Percentiles rank a stretch among this genome's conserved stretches.
These are phyloP conservation scores for Candida qinlingensis DNA, from an alignment of 805 yeast genomes.

Conservation along the genomic window DNA sequence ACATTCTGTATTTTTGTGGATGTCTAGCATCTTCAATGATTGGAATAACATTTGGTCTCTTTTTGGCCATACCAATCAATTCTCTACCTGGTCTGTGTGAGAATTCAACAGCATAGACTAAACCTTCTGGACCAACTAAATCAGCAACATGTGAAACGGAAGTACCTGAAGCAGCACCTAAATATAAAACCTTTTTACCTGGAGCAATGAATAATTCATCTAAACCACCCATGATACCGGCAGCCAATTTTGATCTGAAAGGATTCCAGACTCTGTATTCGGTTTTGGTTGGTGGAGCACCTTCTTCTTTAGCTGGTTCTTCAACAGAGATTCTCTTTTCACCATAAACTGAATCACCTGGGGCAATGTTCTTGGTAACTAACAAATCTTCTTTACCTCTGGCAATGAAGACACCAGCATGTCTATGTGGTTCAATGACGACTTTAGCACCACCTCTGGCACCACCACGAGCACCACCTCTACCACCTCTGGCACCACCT, in stretches of 20 bases:
- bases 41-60: constrained; percentile 98
- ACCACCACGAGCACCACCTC: constrained; percentile 77
- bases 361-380: constrained; percentile 94
- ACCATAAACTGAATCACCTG: constrained; percentile 98
- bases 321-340: constrained; percentile 94
- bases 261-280: constrained; percentile 99
- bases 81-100: constrained; percentile 99
- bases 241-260: constrained; percentile 98
- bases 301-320: constrained; percentile 86
- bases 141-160: constrained; percentile 98
- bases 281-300: constrained; percentile 84
- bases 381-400: constrained; percentile 99
- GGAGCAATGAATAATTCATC: constrained; percentile 97
- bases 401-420: constrained; percentile 98
- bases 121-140: constrained; percentile 98
- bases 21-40: constrained; percentile 99
- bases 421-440: constrained; percentile 97
- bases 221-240: constrained; percentile 99
- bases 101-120: constrained; percentile 98
- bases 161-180: constrained; percentile 99
- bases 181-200: constrained; percentile 93
- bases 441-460: constrained; percentile 93
- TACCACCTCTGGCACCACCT: constrained; percentile 45
- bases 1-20: constrained; percentile 99
- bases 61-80: constrained; percentile 98